These are phyloP conservation scores for Elymus sibiricus DNA, from an alignment of 176 grass and related monocot genomes.

Conservation along the genomic window DNA sequence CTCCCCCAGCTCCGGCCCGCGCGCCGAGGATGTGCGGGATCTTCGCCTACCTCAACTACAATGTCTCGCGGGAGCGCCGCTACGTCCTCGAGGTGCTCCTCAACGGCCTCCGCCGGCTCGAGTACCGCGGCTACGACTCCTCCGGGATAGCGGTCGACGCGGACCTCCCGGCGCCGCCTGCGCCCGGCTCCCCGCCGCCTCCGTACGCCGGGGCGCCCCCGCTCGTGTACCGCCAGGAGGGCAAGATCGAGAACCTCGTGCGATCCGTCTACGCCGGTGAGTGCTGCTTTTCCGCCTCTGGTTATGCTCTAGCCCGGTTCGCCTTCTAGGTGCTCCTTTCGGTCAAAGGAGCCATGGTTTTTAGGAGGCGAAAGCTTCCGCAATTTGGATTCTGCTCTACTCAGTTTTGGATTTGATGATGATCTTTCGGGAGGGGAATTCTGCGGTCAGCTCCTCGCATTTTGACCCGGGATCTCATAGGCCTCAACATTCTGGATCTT, in stretches of 20 bases:
- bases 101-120: conserved; percentile 79
- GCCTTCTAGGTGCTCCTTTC: background rate
- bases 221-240: conserved; percentile 89
- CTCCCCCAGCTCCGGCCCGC: background rate
- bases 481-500: conserved; percentile 6
- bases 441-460: background rate
- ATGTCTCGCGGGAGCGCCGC: conserved; percentile 65
- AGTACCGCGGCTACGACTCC: conserved; percentile 82
- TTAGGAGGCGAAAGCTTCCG: background rate
- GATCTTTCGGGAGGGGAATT: background rate
- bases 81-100: conserved; percentile 85
- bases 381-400: background rate
- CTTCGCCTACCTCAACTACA: conserved; percentile 70
- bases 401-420: conserved; percentile 13
- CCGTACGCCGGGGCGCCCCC: conserved; percentile 37
- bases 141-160: conserved; percentile 55
- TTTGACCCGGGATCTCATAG: background rate
- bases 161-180: background rate
- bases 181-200: background rate
- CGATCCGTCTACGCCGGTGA: conserved; percentile 83
- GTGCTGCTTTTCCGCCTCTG: background rate
- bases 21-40: conserved; percentile 42
- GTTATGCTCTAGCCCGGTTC: background rate
- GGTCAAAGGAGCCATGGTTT: background rate
- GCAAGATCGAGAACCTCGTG: conserved; percentile 98